Evolutionary conservation across 805 yeast genomes (phyloP), one percentile per base, ranked within the genome.

Genomic region (Osmozyma mogii): DNA sequence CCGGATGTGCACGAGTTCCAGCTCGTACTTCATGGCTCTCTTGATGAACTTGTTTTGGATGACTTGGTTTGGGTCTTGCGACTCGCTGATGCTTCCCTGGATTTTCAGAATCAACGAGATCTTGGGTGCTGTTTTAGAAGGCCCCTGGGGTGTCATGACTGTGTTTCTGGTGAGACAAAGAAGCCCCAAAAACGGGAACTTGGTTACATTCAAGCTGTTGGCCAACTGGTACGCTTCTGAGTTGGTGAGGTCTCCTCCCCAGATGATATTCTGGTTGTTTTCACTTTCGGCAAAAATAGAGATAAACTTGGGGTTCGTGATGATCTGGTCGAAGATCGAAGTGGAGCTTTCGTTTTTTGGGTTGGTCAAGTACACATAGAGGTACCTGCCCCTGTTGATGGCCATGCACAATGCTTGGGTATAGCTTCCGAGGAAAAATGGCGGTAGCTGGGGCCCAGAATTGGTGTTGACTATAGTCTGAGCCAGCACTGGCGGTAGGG

Each of bases 161-260:
- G 63, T 66, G 10, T 64, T 61, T 28, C 76, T 69, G 11, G 84
- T 81, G 31, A 85, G 62, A 27, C 85, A 78, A 8, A 92, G 52
- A 9, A 88, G 57, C 0, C 89, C 94, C 19, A 84, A 52, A 47
- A 83, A 81, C n/a, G 98, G 98, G 45, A 78, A 77, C 40, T 72
- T 70, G 13, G 84, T 69, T 23, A 79, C 78, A 34, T 72, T 70
- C 36, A 88, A 68, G 22, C 79, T 75, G 46, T 81, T 78, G 0
- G 94, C 81, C 10, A 85, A 77, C 44, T 84, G 94, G 47, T 73
- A 77, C 1, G 89, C 84, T 52, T 89, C 97, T 13, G 87, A 74
- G 33, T 76, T 75, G n/a, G 71, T 68, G 15, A 81, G 72, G 47
- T 84, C 79, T 6, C 96, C 95, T 24, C 88, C 94, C 97, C 97